Conservation (phyloP, 768 basidiomycete genomes). For the Psilocybe sp. region DNA sequence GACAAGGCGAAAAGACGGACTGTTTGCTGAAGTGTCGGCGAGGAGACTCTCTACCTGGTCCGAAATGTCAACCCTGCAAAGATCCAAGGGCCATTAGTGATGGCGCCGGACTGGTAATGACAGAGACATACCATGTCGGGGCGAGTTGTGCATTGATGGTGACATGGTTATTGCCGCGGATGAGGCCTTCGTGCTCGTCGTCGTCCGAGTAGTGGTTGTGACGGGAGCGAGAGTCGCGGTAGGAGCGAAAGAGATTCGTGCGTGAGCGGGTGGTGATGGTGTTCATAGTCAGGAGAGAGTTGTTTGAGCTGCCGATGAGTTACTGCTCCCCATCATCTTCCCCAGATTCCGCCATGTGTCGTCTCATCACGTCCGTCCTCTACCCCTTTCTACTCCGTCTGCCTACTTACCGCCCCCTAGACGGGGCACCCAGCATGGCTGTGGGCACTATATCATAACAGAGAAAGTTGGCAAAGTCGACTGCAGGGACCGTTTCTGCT, state of each 20-base stretch:
- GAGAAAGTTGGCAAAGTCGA: constrained; percentile 50
- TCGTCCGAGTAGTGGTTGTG: constrained; percentile 45
- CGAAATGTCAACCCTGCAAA: constrained; percentile 82
- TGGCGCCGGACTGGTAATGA: constrained; percentile 14
- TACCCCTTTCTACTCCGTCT: constrained; percentile 11
- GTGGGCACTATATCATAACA: constrained; percentile 76
- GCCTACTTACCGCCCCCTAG: constrained; percentile 36
- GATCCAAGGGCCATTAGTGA: constrained; percentile 14
- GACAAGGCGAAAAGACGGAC: constrained; percentile 44
- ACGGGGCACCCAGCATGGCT: constrained; percentile 73
- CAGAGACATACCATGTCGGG: constrained; percentile 71
- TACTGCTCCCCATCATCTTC: background rate
- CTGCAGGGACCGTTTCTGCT: constrained; percentile 46
- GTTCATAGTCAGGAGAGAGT: constrained; percentile 20
- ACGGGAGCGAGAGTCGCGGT: constrained; percentile 71
- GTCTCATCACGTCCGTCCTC: constrained; percentile 48
- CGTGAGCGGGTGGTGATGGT: constrained; percentile 70
- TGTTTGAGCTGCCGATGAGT: constrained; percentile 14
- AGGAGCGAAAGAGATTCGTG: constrained; percentile 91
- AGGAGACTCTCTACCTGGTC: constrained; percentile 87
- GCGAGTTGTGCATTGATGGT: constrained; percentile 67
- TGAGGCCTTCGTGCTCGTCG: constrained; percentile 71
- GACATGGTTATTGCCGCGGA: constrained; percentile 37
- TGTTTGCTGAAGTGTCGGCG: constrained; percentile 66
- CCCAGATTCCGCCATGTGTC: constrained; percentile 40